phyloP scores from a whole-genome alignment of 1,139 yeast species.

The Kluyveromyces sp. region DNA sequence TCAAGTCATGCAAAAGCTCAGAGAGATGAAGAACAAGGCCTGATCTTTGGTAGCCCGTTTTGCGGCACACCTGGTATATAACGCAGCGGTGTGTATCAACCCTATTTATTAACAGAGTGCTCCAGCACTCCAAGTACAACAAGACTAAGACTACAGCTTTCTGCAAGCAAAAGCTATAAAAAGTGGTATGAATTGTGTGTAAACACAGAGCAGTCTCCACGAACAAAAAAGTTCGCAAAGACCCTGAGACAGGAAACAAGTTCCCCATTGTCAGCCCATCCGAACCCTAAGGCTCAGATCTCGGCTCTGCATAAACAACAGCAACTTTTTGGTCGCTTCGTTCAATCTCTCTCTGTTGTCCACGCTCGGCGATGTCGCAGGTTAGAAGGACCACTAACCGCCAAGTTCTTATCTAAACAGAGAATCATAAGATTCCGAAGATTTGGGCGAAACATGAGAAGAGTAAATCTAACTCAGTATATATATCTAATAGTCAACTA shows the following conservation, averaged over 20 bases:
- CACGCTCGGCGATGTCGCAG: conserved; percentile 40
- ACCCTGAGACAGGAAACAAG: neutral
- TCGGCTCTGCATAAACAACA: neutral
- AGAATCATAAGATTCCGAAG: conserved; percentile 5
- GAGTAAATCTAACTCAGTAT: no score
- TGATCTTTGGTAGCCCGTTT: no score
- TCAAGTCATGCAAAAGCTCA: conserved; percentile 57
- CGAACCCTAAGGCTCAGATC: neutral
- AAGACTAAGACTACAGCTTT: neutral
- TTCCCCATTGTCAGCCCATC: neutral
- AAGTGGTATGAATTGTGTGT: neutral
- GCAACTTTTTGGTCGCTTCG: conserved; percentile 2
- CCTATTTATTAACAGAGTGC: neutral
- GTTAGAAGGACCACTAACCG: conserved; percentile 3
- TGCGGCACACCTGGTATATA: no score
- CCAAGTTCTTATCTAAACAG: conserved; percentile 6
- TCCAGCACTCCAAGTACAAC: no score
- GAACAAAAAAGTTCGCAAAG: neutral
- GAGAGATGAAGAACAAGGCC: conserved; percentile 58
- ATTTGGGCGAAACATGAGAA: neutral
- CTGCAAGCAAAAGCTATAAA: neutral
- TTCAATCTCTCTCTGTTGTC: conserved; percentile 60
- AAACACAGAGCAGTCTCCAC: neutral
- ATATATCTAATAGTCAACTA: no score
- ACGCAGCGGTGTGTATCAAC: no score